Conservation (phyloP, 2,329 filamentous ascomycete genomes). For the Apiospora aurea region DNA sequence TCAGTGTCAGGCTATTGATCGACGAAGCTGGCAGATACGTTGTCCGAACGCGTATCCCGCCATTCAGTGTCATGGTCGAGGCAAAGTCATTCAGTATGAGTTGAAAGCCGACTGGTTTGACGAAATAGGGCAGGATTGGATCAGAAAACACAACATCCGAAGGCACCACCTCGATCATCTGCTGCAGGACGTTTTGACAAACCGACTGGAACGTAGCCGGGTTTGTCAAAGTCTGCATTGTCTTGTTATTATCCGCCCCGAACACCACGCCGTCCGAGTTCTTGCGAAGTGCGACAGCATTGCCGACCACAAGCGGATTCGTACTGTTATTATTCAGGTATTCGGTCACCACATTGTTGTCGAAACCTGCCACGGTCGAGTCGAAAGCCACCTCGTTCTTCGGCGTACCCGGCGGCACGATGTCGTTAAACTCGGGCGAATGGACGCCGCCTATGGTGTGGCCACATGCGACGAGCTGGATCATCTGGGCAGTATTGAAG, state of each 20-base stretch:
- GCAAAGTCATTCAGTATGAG: slow-evolving; percentile 59
- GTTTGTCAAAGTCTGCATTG: slow-evolving; percentile 56
- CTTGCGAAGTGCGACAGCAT: slow-evolving; percentile 51
- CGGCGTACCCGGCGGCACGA: slow-evolving; percentile 53
- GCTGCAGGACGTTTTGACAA: slow-evolving; percentile 61
- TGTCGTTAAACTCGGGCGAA: slow-evolving; percentile 57
- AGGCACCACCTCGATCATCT: slow-evolving; percentile 69
- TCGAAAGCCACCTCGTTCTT: slow-evolving; percentile 57
- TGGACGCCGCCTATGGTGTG: slow-evolving; percentile 69
- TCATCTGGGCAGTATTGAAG: slow-evolving; percentile 64
- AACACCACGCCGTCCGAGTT: slow-evolving; percentile 65
- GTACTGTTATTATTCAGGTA: slow-evolving; percentile 61
- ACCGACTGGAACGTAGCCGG: slow-evolving; percentile 51
- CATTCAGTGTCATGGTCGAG: slow-evolving; percentile 55
- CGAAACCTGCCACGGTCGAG: slow-evolving; percentile 55
- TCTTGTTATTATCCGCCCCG: slow-evolving; percentile 61
- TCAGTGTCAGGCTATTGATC: slow-evolving; percentile 57
- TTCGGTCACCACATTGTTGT: slow-evolving; percentile 64
- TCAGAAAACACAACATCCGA: slow-evolving; percentile 56
- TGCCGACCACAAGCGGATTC: slow-evolving; percentile 63
- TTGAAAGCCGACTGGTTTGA: slow-evolving; percentile 66
- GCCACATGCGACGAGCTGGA: slow-evolving; percentile 66
- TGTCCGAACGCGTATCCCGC: slow-evolving; percentile 64
- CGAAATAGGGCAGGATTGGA: slow-evolving; percentile 61
- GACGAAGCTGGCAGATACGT: slow-evolving; percentile 51